Conservation (phyloP, 176 grass and related monocot species). For the Aechmea fasciata region DNA sequence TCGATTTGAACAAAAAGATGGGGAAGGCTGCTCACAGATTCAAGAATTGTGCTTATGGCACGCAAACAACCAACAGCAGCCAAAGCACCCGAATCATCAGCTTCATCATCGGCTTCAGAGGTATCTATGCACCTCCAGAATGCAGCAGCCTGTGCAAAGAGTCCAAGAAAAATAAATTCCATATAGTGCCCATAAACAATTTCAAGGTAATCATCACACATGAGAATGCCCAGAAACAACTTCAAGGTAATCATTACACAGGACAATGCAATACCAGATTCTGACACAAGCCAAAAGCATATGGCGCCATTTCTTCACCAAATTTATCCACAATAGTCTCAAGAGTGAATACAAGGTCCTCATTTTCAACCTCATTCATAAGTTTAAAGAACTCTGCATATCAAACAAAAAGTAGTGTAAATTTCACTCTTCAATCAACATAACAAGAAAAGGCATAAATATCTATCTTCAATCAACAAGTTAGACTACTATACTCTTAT, state of each 20-base stretch:
- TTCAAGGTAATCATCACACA: not conserved
- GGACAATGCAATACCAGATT: constrained; percentile 50
- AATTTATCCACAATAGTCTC: constrained; percentile 95
- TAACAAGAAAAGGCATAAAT: constrained; percentile 4
- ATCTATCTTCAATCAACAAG: no score
- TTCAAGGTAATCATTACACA: not conserved
- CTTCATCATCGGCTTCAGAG: constrained; percentile 78
- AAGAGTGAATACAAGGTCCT: constrained; percentile 84
- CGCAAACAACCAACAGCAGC: constrained; percentile 85
- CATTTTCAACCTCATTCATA: constrained; percentile 91
- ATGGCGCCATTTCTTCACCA: constrained; percentile 96
- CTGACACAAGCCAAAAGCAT: constrained; percentile 81
- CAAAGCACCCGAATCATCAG: constrained; percentile 80
- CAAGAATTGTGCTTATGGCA: constrained; percentile 87
- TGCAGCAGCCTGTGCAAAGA: constrained; percentile 50
- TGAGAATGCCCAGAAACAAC: constrained; percentile 1
- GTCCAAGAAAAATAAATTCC: constrained; percentile 4
- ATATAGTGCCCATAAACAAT: constrained; percentile 5
- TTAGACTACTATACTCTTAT: no score
- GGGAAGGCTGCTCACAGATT: constrained; percentile 79
- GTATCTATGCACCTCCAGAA: constrained; percentile 86
- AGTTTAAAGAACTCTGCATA: constrained; percentile 79
- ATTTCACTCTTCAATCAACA: constrained; percentile 3
- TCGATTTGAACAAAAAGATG: constrained; percentile 78
- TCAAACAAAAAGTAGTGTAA: not conserved